Percentiles rank a stretch among this genome's conserved stretches.
phyloP scores from a whole-genome alignment of 1,284 basidiomycete species.

The Boletus mariae region DNA sequence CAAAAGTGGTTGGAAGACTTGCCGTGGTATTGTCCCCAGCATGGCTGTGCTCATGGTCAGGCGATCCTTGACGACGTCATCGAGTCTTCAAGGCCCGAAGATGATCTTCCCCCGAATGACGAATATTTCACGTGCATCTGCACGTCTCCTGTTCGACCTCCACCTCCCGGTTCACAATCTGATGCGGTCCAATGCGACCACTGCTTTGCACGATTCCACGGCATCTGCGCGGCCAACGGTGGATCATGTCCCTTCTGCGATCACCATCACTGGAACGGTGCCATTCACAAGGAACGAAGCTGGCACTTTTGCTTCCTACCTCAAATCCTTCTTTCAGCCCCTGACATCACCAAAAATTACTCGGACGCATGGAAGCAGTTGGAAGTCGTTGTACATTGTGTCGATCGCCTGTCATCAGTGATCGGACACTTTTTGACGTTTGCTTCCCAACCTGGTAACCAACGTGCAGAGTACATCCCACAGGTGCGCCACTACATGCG shows the following conservation, averaged over 20 bases:
- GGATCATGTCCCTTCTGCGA: slow-evolving; percentile 86
- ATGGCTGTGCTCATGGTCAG: slow-evolving; percentile 57
- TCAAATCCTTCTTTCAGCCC: slow-evolving; percentile 60
- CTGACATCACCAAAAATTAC: slow-evolving; percentile 70
- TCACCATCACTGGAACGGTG: slow-evolving; percentile 83
- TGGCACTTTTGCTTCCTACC: slow-evolving; percentile 80
- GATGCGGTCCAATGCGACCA: slow-evolving; percentile 86
- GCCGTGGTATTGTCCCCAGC: slow-evolving; percentile 72
- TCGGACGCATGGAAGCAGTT: slow-evolving; percentile 74
- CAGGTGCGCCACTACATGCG: slow-evolving; percentile 85
- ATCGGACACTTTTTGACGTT: slow-evolving; percentile 77
- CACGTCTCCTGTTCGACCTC: slow-evolving; percentile 66
- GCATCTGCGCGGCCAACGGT: slow-evolving; percentile 76
- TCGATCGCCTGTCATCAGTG: slow-evolving; percentile 65
- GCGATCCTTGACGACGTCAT: slow-evolving; percentile 67
- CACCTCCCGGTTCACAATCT: slow-evolving; percentile 63
- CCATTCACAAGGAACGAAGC: slow-evolving; percentile 71
- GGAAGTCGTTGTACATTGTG: slow-evolving; percentile 69
- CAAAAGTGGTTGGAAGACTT: slow-evolving; percentile 66
- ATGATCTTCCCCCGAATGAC: slow-evolving; percentile 70
- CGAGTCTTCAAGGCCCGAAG: slow-evolving; percentile 65
- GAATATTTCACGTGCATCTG: slow-evolving; percentile 84
- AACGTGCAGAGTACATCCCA: slow-evolving; percentile 65
- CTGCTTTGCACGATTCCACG: slow-evolving; percentile 79
- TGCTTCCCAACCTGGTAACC: slow-evolving; percentile 62